Evolutionary conservation across 2,329 filamentous ascomycete species (phyloP), one percentile per base, ranked within the genome.

Genomic region (Ophiostoma quercus): DNA sequence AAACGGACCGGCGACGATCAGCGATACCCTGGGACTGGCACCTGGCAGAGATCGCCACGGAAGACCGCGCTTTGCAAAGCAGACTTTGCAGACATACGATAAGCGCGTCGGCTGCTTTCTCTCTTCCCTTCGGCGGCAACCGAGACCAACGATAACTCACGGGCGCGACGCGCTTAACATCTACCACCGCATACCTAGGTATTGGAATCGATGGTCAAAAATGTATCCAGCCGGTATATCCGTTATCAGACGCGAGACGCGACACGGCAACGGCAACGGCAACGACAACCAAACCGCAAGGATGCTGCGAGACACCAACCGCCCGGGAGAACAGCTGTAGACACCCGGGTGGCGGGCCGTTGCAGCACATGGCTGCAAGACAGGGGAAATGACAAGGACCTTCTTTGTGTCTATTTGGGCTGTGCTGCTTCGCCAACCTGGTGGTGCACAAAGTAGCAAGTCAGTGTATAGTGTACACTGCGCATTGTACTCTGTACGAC

Each of bases 241-340:
- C 57, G 25, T 16, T 25, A 25, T 11, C 51, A 32, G 57, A 32
- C 25, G 57, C 57, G 6, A 62, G 22, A 62, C 22, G 57, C 57
- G 57, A 62, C 11, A 54, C 51, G 5, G 12, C 57, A 32, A 62
- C 34, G 34, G 34, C 34, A 25, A 54, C 51, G 5, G 12, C 57
- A 32, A 62, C 34, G 34, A 8, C 34, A 25, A 11, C 54, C 9
- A 62, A 8, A 32, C 12, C 57, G 32, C 25, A 62, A 7, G 22
- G 12, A 19, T 25, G 22, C 57, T 16, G 57, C 57, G 25, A 62
- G 12, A 34, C 25, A 62, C 57, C 25, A 16, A 25, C 25, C 14
- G 57, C 25, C 54, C 25, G 57, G 57, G 25, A 62, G 51, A 62
- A 32, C 57, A 62, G 57, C 57, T 32, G 57, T n/a, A 62, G 25